Evolutionary conservation across 306 rosid genomes (phyloP), one percentile per base, ranked within the genome.

Genomic region (Ormosia emarginata): DNA sequence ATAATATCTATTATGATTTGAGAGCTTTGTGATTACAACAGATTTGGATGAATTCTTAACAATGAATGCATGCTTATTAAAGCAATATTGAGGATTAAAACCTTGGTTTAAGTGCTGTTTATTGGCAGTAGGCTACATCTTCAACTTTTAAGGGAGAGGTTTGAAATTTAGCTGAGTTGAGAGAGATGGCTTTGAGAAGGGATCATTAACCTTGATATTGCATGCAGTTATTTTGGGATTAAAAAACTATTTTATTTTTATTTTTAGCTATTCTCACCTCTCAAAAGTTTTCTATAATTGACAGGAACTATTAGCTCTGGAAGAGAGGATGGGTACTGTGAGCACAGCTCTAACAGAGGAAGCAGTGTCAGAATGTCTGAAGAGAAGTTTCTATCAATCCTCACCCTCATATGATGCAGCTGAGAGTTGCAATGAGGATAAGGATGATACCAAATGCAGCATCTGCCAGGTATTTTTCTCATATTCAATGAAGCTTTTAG

Each of bases 241-340:
- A 7, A 47, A 36, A 82, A 18, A 8, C 2, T 30, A 18, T 13
- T 8, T 13, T 29, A 17, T 14, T 12, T 37, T 50, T 40, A 55
- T 2, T n/a, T 79, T 67, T 8, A 34, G 74, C 57, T 33, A 67
- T 70, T 50, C 75, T 68, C 63, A 43, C 79, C 57, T 71, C 67
- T 68, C 29, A 56, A 58, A 32, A 32, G 9, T 43, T 69, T 41
- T 53, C 8, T 43, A 58, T 62, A 32, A 61, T 59, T 84, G 83
- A 83, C 86, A 94, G 99, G 97, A 96, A 90, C 88, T 96, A 56
- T 83, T 96, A 57, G 99, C 97, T 74, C 83, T 96, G 76, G 99
- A 96, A 87, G 99, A 96, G 86, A 92, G 91, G 71, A 96, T 94
- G 97, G 99, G 99, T n/a, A 77, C 83, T 62, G 99, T 96, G 83